Evolutionary conservation across 768 basidiomycete species (phyloP), one percentile per base, ranked within the genome.

Genomic region (Termitomyces sp.): DNA sequence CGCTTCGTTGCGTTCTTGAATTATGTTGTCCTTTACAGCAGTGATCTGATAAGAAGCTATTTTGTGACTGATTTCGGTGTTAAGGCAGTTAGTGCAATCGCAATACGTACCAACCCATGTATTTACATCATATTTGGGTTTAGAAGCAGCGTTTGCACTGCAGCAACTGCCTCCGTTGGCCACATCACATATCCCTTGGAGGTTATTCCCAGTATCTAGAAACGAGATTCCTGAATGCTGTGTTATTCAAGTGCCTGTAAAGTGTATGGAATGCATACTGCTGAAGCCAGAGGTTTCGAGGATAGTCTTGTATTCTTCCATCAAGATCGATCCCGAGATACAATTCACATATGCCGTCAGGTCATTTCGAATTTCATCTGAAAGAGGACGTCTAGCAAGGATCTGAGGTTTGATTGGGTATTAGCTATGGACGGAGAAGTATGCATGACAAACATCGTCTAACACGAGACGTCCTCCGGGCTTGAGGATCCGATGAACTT

Each of bases 391-490:
- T 58, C 68, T 77, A 10, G 80, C 79, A 2, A 82, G 58, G 37
- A 80, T 77, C 81, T 82, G 57, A 11, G 12, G 41, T 37, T 30
- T 10, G 11, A 6, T 21, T 21, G n/a, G 26, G 22, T 42, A 46
- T 28, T 19, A 19, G 3, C 14, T 7, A 32, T 32, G 34, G 22
- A 22, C 22, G 26, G 12, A 3, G 3, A 28, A 9, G 35, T n/a
- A 28, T 45, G 22, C 2, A 12, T n/a, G 1, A 55, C 75, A 15
- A 57, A 84, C 81, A 59, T 84, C 83, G 47, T 75, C 71, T 9
- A 83, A 60, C 2, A 73, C 73, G 24, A 83, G 60, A n/a, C 81
- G 71, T 9, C 84, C 83, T 49, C 81, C 81, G 9, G 79, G 76
- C 63, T 78, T 83, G 45, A 85, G 68, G 2, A 83, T 69, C 11